A percentile compares a stretch with the other conserved stretches of the same genome.
Evolutionary conservation across 495 filamentous ascomycete genomes (phyloP).

Genomic region (Hypoxylon intermedium): DNA sequence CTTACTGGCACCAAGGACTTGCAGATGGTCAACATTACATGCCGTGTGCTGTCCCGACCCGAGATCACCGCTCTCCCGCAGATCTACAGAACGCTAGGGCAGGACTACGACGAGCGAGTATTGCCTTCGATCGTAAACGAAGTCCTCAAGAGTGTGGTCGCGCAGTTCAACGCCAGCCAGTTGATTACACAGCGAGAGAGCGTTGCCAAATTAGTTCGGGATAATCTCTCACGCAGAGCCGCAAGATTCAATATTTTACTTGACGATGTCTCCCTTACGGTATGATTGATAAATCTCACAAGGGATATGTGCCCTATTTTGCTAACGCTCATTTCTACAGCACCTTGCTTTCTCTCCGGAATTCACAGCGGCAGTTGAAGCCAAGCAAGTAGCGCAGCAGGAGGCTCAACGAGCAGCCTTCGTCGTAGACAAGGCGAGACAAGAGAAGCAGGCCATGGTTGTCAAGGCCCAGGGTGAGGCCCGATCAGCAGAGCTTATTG

Average conservation of each 20-base stretch:
- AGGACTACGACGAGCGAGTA: slow-evolving; percentile 96
- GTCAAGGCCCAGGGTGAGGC: slow-evolving; percentile 99
- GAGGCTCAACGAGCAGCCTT: slow-evolving; percentile 97
- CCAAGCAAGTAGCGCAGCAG: slow-evolving; percentile 98
- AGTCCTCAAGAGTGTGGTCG: slow-evolving; percentile 97
- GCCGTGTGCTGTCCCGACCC: slow-evolving; percentile 95
- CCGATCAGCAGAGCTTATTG: slow-evolving; percentile 95
- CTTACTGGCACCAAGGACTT: slow-evolving; percentile 98
- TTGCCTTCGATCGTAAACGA: slow-evolving; percentile 98
- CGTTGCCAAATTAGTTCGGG: slow-evolving; percentile 86
- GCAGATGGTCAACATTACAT: slow-evolving; percentile 99
- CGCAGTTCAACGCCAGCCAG: slow-evolving; percentile 98
- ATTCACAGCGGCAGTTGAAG: slow-evolving; percentile 98
- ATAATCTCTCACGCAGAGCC: slow-evolving; percentile 88
- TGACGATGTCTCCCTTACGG: slow-evolving; percentile 96
- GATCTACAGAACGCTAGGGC: slow-evolving; percentile 94
- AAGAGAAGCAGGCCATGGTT: slow-evolving; percentile 99
- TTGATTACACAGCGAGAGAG: slow-evolving; percentile 98
- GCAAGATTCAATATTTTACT: slow-evolving; percentile 96
- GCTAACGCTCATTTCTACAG: slow-evolving; percentile 55
- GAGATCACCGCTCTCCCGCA: slow-evolving; percentile 86
- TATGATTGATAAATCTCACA: no score
- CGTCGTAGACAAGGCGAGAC: slow-evolving; percentile 96
- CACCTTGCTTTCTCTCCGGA: slow-evolving; percentile 99
- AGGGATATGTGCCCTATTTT: no score